Evolutionary conservation across 2,329 filamentous ascomycete species (phyloP), one percentile per base, ranked within the genome.

Genomic region (Phyllosticta citribraziliensis): DNA sequence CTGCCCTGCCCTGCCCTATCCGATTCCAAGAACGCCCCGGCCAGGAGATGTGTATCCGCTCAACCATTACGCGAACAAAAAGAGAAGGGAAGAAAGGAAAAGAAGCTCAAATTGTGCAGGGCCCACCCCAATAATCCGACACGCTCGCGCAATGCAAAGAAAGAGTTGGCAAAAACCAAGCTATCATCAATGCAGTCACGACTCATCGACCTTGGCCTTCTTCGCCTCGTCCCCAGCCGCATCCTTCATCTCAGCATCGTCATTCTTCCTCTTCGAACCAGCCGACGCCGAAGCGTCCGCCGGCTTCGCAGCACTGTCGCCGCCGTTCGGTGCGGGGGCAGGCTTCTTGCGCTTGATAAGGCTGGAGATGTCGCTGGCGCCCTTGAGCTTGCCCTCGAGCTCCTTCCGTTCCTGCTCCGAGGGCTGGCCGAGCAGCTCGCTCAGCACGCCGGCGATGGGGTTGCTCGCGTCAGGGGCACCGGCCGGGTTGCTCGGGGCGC

Each of bases 291-390:
- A 27, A 8, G 55, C 40, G 17, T 47, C 40, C 40, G 6, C 14
- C 3, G 22, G 22, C 60, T 22, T 52, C 56, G 19, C 33, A 17
- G 55, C 25, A 30, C 33, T 52, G 4, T 19, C 58, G 54, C 57
- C 65, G n/a, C 24, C 55, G 5, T 56, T 61, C 67, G 35, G 11
- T 1, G 52, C 53, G 10, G 58, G 2, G 20, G 54, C 66, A 2
- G 67, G 64, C 65, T 75, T 78, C 72, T 83, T 92, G 69, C 86
- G 84, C 70, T 87, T 85, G 52, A 93, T 86, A 54, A 93, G 77
- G n/a, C 85, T 82, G 0, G 82, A 84, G 14, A 95, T 76, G 69
- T 94, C 89, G 17, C 82, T 91, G 6, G 89, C 89, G 8, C 78
- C 81, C 75, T 87, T 87, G 67, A 86, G 88, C 27, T 87, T 88